These are phyloP conservation scores for Acer campestre DNA, from an alignment of 345 rosid species.

Conservation along the genomic window DNA sequence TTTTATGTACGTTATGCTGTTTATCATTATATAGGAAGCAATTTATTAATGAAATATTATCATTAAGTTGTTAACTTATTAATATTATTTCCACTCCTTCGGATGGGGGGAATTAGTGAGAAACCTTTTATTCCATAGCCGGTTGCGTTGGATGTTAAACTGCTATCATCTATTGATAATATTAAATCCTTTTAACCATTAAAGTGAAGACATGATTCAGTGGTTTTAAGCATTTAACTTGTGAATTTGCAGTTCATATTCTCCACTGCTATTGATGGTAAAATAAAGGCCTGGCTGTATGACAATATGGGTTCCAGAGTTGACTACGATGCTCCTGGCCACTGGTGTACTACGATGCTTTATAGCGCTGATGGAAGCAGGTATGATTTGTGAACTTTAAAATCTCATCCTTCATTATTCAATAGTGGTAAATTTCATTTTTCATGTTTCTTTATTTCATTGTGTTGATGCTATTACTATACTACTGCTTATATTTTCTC, in stretches of 20 bases:
- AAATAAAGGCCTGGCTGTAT: conserved; percentile 89
- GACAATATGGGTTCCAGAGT: conserved; percentile 81
- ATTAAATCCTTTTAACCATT: conserved; percentile 4
- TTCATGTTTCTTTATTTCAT: conserved; percentile 11
- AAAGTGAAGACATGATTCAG: neutral
- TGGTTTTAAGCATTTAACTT: conserved; percentile 21
- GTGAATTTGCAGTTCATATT: conserved; percentile 63
- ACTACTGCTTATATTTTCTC: neutral
- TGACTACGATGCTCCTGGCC: conserved; percentile 83
- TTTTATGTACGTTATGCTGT: too few species aligned
- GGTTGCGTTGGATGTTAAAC: too few species aligned
- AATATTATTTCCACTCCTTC: too few species aligned
- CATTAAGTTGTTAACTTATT: too few species aligned
- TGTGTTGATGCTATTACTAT: neutral
- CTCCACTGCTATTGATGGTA: conserved; percentile 82
- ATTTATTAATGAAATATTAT: too few species aligned
- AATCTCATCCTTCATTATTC: neutral
- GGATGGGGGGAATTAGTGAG: too few species aligned
- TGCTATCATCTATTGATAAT: conserved; percentile 13
- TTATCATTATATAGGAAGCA: too few species aligned
- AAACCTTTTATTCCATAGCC: too few species aligned
- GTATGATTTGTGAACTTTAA: conserved; percentile 33
- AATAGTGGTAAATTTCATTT: neutral
- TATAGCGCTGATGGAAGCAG: conserved; percentile 87
- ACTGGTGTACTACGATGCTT: conserved; percentile 79